Percentiles rank a stretch among this genome's conserved stretches.
Conservation (phyloP, 2,329 filamentous ascomycete species). For the Phialemoniopsis sp. region DNA sequence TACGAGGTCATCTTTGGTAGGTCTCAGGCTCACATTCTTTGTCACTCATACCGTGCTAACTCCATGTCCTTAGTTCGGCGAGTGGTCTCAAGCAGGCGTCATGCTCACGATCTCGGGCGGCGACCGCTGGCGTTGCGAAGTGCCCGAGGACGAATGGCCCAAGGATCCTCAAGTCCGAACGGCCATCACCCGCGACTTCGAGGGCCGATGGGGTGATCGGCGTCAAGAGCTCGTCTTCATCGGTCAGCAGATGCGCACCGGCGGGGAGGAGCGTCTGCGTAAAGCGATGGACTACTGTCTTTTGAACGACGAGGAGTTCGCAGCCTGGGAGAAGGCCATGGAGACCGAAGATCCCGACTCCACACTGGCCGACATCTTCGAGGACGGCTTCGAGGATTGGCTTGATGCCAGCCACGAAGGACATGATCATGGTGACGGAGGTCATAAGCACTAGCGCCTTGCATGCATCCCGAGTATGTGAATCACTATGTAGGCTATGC, state of each 20-base stretch:
- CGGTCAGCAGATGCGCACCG: slow-evolving; percentile 56
- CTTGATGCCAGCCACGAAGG: slow-evolving; percentile 3
- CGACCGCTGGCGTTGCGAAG: slow-evolving; percentile 54
- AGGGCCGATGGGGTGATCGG: slow-evolving; percentile 65
- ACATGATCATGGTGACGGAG: neutral
- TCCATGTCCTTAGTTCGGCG: slow-evolving; percentile 34
- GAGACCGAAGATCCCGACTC: neutral
- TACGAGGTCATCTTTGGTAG: too few relatives aligned
- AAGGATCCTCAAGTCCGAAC: too few relatives aligned
- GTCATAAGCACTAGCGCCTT: neutral
- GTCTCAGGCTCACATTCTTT: too few relatives aligned
- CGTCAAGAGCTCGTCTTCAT: slow-evolving; percentile 73
- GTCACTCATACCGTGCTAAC: neutral
- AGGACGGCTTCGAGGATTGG: slow-evolving; percentile 13
- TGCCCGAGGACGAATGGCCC: slow-evolving; percentile 43
- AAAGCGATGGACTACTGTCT: slow-evolving; percentile 55
- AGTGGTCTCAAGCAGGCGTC: slow-evolving; percentile 61
- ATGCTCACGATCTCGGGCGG: slow-evolving; percentile 59
- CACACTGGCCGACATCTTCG: slow-evolving; percentile 7
- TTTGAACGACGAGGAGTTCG: slow-evolving; percentile 55
- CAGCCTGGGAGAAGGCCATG: slow-evolving; percentile 20
- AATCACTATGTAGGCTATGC: too few relatives aligned
- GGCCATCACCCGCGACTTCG: slow-evolving; percentile 34
- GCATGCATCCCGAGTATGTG: too few relatives aligned
- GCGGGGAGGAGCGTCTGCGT: slow-evolving; percentile 33